Evolutionary conservation across 768 basidiomycete species (phyloP).

Genomic region (Boletus rubropictus): DNA sequence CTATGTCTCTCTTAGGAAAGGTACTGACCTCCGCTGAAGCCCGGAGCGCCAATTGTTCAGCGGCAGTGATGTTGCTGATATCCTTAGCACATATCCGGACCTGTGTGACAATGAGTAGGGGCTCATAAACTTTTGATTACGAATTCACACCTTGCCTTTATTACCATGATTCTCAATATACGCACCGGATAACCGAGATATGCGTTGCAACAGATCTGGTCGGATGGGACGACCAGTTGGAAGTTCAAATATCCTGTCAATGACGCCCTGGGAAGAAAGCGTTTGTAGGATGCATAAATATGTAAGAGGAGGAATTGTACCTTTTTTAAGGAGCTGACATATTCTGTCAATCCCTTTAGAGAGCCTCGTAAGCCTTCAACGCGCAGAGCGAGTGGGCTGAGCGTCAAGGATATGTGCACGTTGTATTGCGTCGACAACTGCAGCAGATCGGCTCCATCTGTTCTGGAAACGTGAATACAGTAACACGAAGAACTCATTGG

Average conservation of each 20-base stretch:
- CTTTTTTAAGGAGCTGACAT: conserved; percentile 44
- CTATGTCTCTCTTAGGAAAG: conserved; percentile 6
- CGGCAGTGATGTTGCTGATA: conserved; percentile 34
- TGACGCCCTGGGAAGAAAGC: conserved; percentile 16
- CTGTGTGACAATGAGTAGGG: conserved; percentile 29
- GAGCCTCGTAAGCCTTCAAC: conserved; percentile 54
- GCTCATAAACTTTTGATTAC: not conserved
- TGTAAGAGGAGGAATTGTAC: conserved; percentile 28
- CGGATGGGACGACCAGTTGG: conserved; percentile 42
- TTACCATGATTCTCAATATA: conserved; percentile 49
- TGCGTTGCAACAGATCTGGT: conserved; percentile 47
- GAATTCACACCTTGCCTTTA: conserved; percentile 39
- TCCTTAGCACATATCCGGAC: conserved; percentile 51
- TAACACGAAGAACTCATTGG: not conserved
- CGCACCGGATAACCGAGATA: conserved; percentile 66
- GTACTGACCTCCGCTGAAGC: conserved; percentile 47
- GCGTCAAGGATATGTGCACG: conserved; percentile 54
- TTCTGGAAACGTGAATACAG: conserved; percentile 6
- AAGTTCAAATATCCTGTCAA: conserved; percentile 35
- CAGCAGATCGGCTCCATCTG: conserved; percentile 62
- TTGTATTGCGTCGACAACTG: conserved; percentile 54
- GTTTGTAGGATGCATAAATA: not conserved
- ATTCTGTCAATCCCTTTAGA: conserved; percentile 42
- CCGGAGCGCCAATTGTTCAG: conserved; percentile 49
- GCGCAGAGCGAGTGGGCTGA: conserved; percentile 51